Base-by-base conservation (phyloP, 768 basidiomycete species). In the Boletus sensibilis region DNA sequence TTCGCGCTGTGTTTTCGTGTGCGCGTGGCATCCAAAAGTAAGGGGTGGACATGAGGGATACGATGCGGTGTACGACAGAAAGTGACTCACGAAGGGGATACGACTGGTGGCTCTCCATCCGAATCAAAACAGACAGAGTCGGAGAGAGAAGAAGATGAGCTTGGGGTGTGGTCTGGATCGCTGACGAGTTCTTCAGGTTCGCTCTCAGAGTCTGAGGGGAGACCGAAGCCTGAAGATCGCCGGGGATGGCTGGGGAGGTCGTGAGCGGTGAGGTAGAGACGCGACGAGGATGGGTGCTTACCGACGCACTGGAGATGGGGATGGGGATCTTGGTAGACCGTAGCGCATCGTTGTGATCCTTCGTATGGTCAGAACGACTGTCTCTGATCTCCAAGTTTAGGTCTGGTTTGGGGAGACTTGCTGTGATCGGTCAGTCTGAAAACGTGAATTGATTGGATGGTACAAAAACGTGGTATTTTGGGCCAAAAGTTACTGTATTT, bases 171-270 rank as follows among this genome's bases (percentile, higher is more conserved):
- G 6, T 77, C 77, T 1, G 69, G 74, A 40, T 79, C 79, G 42
- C 75, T 75, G 40, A 72, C 65, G 16, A 70, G 65, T 13, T 67
- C 63, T 3, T 68, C 71, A n/a, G 52, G 41, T 20, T 69, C 68
- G 48, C 64, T 71, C 25, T 75, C 69, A 10, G 82, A 84, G 54
- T 82, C 81, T 6, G 80, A 78, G 31, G 78, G 77, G 5, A 84
- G 67, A 16, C 82, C 83, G 62, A 82, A 86, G 7, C 81, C 81
- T 14, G 82, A 83, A 5, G 75, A 71, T 35, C 75, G 69, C n/a
- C 79, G 70, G 13, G 42, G 25, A 3, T 38, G 13, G 40, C 69
- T 67, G 34, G 29, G 29, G 33, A 21, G 7, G 29, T 6, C n/a
- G 13, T 61, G 34, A 51, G 52, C 9, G 16, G 35, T 18, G 20